Base-by-base conservation (phyloP, 164 flowering plant species). In the Umbilicus rupestris region DNA sequence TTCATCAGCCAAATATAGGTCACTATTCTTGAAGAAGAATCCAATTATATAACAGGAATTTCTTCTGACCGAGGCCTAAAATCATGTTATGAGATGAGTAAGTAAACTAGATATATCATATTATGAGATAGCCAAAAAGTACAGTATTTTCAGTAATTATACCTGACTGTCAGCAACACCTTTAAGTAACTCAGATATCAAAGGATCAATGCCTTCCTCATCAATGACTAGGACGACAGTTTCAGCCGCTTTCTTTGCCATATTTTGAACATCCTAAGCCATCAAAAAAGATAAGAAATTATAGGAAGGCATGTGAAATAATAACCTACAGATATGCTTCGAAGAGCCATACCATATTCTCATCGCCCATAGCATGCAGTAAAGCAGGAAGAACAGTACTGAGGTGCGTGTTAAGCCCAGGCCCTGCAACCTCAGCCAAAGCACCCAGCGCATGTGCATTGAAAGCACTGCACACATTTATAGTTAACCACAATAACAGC, bases 401-500 rank as follows among this genome's bases (percentile, higher is more conserved):
- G 64, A 95, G 92, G 70, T 95, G 99, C 69, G 71, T 65, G 69
- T 86, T 80, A 39, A 95, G 85, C 66, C 97, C 92, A 75, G 97
- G 80, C 50, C 97, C 97, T 0, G 99, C 99, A 83, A 95, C 99
- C 75, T 94, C 99, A 26, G 97, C 97, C 70, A 94, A 76, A 45
- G 99, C 97, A 69, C 97, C 99, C 63, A 94, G 73, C 65, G 99
- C 99, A 82, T 91, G 97, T 63, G 96, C 97, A 79, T 89, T 91
- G 70, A 94, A 94, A 65, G 96, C 99, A 58, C 99, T 94, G 79
- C 17, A 78, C 8, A 28, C 28, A 73, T 46, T 41, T 64, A 24
- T 26, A 68, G 68, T 63, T 37, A 14, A 19, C 41, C 19, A 19
- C 44, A 62, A 20, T 35, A 59, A 15, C 17, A 17, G 19, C 35